Evolutionary conservation across 495 filamentous ascomycete species (phyloP), one percentile per base, ranked within the genome.

Genomic region (Copromyces sp.): DNA sequence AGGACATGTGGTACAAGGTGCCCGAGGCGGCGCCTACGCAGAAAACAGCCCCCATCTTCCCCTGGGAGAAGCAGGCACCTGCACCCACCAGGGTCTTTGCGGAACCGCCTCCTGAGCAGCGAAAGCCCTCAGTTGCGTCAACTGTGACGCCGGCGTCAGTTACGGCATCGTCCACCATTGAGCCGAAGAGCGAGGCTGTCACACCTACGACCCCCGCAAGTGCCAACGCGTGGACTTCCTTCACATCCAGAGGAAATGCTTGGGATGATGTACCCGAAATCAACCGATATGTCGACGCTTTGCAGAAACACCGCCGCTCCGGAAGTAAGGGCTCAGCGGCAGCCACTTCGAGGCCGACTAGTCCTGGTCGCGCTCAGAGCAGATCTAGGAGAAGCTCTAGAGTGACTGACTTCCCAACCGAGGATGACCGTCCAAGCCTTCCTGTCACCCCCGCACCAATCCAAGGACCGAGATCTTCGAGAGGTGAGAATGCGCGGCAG

Each of bases 211-310:
- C 81, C 32, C 79, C 85, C 53, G 74, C 85, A 9, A 85, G 53
- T 37, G 6, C 53, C 14, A 65, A 89, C 70, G 83, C 89, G 11
- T 95, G 90, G 88, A 81, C 82, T 73, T 92, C 91, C 76, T 87
- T 86, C 71, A 74, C 78, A 24, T 84, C 53, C 14, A 65, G 88
- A 78, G 86, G 85, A 45, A 97, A 97, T 80, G 93, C 92, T 53
- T 97, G 94, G 94, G 94, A 97, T 75, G 91, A 91, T 41, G 87
- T 93, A 37, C 92, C 91, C 3, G 88, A 92, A 70, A 97, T 97
- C 75, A 88, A 93, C 73, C 85, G 87, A 68, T 97, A 95, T 78
- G 91, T 94, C 68, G 89, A 91, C 70, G 85, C 86, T 53, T 82
- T 94, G 38, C 88, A 90, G 74, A 88, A 89, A 78, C 82, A 88